These are phyloP conservation scores for Fusarium sp. DNA, from an alignment of 2,329 filamentous ascomycete species.

Conservation along the genomic window DNA sequence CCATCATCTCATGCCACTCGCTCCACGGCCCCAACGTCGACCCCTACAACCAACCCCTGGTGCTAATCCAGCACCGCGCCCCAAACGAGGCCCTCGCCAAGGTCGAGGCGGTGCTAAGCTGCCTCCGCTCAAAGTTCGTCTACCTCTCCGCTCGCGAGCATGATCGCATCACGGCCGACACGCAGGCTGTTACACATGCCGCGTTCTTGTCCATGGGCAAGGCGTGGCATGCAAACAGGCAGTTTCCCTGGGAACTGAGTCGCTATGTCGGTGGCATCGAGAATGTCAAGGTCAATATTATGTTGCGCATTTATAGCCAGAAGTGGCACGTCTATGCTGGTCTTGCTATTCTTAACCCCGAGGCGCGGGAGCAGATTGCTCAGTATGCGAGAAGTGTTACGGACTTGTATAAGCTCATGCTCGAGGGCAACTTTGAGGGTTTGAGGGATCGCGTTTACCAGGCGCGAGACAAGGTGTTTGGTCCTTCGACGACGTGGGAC, in stretches of 20 bases:
- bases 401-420: constrained; percentile 96
- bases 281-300: constrained; percentile 99
- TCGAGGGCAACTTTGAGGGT: constrained; percentile 83
- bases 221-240: constrained; percentile 93
- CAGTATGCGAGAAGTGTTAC: constrained; percentile 95
- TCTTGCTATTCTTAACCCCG: constrained; percentile 94
- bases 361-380: constrained; percentile 89
- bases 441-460: constrained; percentile 76
- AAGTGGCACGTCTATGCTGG: constrained; percentile 99
- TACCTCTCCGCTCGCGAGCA: constrained; percentile 89
- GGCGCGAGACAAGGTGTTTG: constrained; percentile 79
- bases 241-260: constrained; percentile 97
- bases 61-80: constrained; percentile 93
- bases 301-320: constrained; percentile 95
- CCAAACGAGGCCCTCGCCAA: constrained; percentile 80
- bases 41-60: constrained; percentile 88
- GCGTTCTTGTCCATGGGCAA: constrained; percentile 98
- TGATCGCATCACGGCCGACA: constrained; percentile 97
- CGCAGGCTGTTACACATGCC: constrained; percentile 96
- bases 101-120: constrained; percentile 84
- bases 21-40: constrained; percentile 94
- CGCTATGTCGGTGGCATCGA: constrained; percentile 97
- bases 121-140: constrained; percentile 87
- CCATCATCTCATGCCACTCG: constrained; percentile 96
- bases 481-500: constrained; percentile 72